A percentile compares a stretch with the other conserved stretches of the same genome.
Evolutionary conservation across 1,284 basidiomycete species (phyloP).

Genomic region (Marasmius sp.): DNA sequence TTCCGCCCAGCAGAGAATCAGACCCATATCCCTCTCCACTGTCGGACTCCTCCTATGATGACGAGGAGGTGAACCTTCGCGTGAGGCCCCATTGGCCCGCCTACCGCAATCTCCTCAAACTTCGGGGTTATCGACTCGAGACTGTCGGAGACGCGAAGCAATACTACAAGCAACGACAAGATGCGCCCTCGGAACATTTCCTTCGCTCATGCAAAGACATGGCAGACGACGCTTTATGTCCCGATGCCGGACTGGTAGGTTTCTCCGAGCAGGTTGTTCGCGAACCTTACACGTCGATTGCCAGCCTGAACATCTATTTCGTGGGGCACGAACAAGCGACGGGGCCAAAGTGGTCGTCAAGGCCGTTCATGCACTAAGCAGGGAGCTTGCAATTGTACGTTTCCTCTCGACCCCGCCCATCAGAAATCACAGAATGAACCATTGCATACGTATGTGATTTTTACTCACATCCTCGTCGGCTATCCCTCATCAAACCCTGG

Average conservation of each 20-base stretch:
- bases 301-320: slow-evolving; percentile 70
- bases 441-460: slow-evolving; percentile 64
- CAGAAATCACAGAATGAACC: slow-evolving; percentile 63
- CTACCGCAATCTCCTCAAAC: slow-evolving; percentile 48
- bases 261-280: neutral
- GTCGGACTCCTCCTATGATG: slow-evolving; percentile 53
- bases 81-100: slow-evolving; percentile 59
- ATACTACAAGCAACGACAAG: slow-evolving; percentile 45
- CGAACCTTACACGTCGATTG: slow-evolving; percentile 8
- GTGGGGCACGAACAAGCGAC: slow-evolving; percentile 54
- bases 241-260: slow-evolving; percentile 67
- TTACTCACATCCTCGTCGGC: neutral
- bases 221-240: slow-evolving; percentile 63
- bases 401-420: slow-evolving; percentile 51
- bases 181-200: slow-evolving; percentile 20
- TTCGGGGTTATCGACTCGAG: slow-evolving; percentile 61
- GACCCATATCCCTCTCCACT: slow-evolving; percentile 37
- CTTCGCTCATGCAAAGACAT: slow-evolving; percentile 27
- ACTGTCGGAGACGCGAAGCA: slow-evolving; percentile 64
- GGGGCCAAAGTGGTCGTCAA: slow-evolving; percentile 61
- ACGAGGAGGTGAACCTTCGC: slow-evolving; percentile 61
- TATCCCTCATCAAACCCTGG: neutral
- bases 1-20: neutral
- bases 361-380: slow-evolving; percentile 61
- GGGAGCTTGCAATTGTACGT: slow-evolving; percentile 59